Conservation (phyloP, 2,329 filamentous ascomycete species). For the Phaeosphaeriaceae sp. region DNA sequence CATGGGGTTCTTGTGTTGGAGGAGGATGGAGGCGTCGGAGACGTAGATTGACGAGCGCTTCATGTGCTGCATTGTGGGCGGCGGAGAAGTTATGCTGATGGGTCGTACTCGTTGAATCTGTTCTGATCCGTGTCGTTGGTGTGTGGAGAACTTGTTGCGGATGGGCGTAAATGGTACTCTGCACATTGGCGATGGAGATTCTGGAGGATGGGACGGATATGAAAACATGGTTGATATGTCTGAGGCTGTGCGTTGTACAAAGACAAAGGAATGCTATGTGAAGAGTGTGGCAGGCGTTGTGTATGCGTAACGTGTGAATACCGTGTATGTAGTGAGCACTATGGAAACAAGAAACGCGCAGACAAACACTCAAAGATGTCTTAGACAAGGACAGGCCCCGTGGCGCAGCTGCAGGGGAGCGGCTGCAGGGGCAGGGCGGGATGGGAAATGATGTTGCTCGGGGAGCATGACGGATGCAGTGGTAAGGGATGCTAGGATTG, state of each 20-base stretch:
- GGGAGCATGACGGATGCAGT: neutral
- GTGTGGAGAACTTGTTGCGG: constrained; percentile 20
- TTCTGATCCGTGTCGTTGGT: constrained; percentile 32
- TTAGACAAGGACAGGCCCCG: constrained; percentile 19
- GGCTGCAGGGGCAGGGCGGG: constrained; percentile 23
- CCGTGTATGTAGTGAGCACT: constrained; percentile 10
- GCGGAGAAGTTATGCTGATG: constrained; percentile 20
- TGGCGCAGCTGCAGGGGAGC: constrained; percentile 29
- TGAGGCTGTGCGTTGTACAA: constrained; percentile 5
- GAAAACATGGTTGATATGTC: constrained; percentile 22
- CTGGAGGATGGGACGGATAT: constrained; percentile 23
- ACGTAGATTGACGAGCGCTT: constrained; percentile 37
- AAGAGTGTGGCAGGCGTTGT: constrained; percentile 1
- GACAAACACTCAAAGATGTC: constrained; percentile 15
- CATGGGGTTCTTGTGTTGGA: constrained; percentile 28
- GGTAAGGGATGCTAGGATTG: constrained; percentile 1
- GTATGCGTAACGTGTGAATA: constrained; percentile 8
- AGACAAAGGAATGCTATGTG: constrained; percentile 19
- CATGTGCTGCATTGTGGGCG: constrained; percentile 21
- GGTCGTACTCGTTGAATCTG: constrained; percentile 26
- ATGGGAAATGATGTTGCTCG: constrained; percentile 19
- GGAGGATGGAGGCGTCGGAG: constrained; percentile 31
- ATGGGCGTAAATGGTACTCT: constrained; percentile 27
- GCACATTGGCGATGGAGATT: constrained; percentile 19
- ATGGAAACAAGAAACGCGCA: constrained; percentile 11